These are phyloP conservation scores for Mikania micrantha DNA, from an alignment of 129 eudicot genomes.

Conservation along the genomic window DNA sequence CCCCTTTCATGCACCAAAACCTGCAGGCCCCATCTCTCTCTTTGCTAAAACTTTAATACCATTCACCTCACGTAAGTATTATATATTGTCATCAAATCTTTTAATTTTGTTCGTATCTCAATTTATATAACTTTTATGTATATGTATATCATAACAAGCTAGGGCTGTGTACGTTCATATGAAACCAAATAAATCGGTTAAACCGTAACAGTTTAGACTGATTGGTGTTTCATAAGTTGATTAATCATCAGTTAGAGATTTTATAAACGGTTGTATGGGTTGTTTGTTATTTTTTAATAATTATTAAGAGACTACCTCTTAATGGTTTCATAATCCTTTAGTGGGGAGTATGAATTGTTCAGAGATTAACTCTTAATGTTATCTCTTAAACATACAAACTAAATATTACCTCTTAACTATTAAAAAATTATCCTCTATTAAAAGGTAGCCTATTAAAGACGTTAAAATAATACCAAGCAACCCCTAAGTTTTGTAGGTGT, in stretches of 20 bases:
- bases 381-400: too few relatives aligned
- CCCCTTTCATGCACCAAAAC: slow-evolving; percentile 1
- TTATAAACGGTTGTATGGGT: background rate
- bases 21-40: background rate
- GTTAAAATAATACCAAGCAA: too few relatives aligned
- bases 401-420: too few relatives aligned
- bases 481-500: too few relatives aligned
- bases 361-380: too few relatives aligned
- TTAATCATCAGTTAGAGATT: background rate
- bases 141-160: background rate
- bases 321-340: too few relatives aligned
- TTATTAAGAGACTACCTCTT: too few relatives aligned
- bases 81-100: background rate
- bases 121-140: background rate
- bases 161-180: background rate
- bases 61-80: background rate
- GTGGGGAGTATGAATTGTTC: too few relatives aligned
- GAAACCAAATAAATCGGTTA: background rate
- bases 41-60: background rate
- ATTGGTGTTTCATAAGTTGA: background rate
- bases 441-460: too few relatives aligned
- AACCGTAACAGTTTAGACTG: background rate
- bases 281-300: too few relatives aligned
- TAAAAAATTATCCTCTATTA: too few relatives aligned
- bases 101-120: background rate